Evolutionary conservation across 2,329 filamentous ascomycete species (phyloP).

Genomic region (Fusarium nanum): DNA sequence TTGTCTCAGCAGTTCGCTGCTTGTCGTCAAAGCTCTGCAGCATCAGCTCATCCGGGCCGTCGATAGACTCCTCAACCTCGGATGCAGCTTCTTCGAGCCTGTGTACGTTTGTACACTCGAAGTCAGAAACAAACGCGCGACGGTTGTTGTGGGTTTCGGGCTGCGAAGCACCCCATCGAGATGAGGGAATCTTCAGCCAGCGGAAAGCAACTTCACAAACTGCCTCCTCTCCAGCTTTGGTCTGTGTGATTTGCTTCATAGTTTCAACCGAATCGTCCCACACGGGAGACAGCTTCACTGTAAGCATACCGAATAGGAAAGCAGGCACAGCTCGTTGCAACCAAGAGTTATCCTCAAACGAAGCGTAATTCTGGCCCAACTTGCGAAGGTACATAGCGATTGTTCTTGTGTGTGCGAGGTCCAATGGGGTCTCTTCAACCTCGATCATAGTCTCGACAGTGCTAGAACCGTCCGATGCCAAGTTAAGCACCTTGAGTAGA

Average conservation of each 20-base stretch:
- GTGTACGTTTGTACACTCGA: conserved; percentile 83
- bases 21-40: conserved; percentile 71
- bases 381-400: conserved; percentile 89
- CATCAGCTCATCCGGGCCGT: conserved; percentile 68
- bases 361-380: conserved; percentile 72
- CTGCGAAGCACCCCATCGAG: conserved; percentile 62
- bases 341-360: conserved; percentile 70
- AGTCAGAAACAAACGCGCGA: conserved; percentile 71
- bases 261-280: conserved; percentile 87
- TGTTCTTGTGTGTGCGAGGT: conserved; percentile 78
- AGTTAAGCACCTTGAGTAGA: conserved; percentile 71
- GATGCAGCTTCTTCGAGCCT: conserved; percentile 65
- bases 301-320: conserved; percentile 90
- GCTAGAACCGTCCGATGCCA: conserved; percentile 39
- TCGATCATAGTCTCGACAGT: conserved; percentile 71
- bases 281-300: conserved; percentile 83
- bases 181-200: conserved; percentile 75
- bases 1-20: conserved; percentile 65
- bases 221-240: conserved; percentile 76
- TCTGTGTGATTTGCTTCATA: conserved; percentile 78
- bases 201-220: conserved; percentile 79
- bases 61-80: conserved; percentile 64
- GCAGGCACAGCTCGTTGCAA: conserved; percentile 78
- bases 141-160: conserved; percentile 50
- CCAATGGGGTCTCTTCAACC: conserved; percentile 83